Conservation (phyloP, 768 basidiomycete species). For the Leccinum sublutescens region DNA sequence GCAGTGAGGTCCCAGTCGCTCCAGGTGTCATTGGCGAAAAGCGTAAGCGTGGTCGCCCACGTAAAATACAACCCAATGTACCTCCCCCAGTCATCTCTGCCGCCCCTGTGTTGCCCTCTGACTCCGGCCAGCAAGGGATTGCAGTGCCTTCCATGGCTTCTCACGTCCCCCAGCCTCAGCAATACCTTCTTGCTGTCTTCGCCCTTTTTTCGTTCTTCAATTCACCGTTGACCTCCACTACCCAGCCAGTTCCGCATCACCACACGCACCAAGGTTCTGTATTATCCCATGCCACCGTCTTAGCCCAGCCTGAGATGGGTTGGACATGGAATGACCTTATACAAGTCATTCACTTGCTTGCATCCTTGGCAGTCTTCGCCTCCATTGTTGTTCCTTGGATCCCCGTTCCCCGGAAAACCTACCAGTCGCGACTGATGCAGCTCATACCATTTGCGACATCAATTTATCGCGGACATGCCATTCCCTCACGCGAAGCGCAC, state of each 20-base stretch:
- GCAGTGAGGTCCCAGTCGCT: constrained; percentile 27
- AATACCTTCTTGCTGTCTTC: constrained; percentile 80
- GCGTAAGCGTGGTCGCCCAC: constrained; percentile 80
- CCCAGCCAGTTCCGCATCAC: constrained; percentile 29
- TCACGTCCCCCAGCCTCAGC: constrained; percentile 35
- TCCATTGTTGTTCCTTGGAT: constrained; percentile 53
- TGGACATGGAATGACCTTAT: constrained; percentile 54
- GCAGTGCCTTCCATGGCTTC: constrained; percentile 10
- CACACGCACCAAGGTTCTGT: constrained; percentile 62
- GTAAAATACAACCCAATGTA: constrained; percentile 62
- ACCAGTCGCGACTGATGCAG: constrained; percentile 24
- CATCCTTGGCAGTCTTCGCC: constrained; percentile 61
- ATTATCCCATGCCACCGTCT: constrained; percentile 39
- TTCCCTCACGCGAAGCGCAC: constrained; percentile 2
- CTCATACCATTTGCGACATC: constrained; percentile 27
- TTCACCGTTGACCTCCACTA: constrained; percentile 55
- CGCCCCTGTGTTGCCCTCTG: constrained; percentile 16
- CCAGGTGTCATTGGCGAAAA: constrained; percentile 56
- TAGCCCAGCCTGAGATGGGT: constrained; percentile 9
- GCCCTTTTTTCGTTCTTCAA: constrained; percentile 87
- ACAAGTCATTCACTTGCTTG: constrained; percentile 65
- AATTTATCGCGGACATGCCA: constrained; percentile 4
- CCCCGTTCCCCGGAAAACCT: constrained; percentile 26
- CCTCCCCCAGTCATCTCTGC: constrained; percentile 32
- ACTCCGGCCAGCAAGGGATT: constrained; percentile 17